These are phyloP conservation scores for Serendipita sp. DNA, from an alignment of 768 basidiomycete species.

Conservation along the genomic window DNA sequence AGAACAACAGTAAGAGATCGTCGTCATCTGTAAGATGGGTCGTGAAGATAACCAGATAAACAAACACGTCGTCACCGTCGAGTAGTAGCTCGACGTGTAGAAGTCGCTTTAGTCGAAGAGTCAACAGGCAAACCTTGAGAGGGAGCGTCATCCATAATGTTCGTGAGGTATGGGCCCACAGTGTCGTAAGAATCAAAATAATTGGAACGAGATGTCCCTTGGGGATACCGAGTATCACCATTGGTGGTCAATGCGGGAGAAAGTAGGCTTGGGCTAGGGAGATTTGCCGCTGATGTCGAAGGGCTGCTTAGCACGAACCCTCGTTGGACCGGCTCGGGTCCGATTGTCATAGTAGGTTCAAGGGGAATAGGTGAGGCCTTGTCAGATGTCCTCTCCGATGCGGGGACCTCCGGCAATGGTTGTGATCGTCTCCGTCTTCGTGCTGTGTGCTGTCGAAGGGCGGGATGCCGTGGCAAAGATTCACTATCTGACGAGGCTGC, in stretches of 20 bases:
- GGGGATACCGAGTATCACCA: conserved; percentile 3
- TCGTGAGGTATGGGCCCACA: neutral
- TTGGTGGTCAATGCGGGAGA: neutral
- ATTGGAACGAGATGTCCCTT: neutral
- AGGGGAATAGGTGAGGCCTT: neutral
- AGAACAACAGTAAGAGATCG: neutral
- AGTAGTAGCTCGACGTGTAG: neutral
- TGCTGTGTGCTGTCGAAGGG: neutral
- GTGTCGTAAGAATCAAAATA: conserved; percentile 2
- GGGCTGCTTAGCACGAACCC: neutral
- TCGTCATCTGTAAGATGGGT: neutral
- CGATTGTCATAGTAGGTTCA: neutral
- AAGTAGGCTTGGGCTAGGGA: neutral
- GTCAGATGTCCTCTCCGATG: neutral
- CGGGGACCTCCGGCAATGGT: neutral
- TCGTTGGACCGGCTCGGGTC: neutral
- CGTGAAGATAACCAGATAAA: neutral
- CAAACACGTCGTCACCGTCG: conserved; percentile 4
- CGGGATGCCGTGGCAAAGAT: neutral
- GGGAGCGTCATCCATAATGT: neutral
- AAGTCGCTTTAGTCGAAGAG: neutral
- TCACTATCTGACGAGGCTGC: neutral
- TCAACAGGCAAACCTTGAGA: neutral
- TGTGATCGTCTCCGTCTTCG: neutral
- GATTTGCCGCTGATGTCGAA: neutral